Evolutionary conservation across 129 eudicot genomes (phyloP).

Genomic region (Flaveria ramosissima): DNA sequence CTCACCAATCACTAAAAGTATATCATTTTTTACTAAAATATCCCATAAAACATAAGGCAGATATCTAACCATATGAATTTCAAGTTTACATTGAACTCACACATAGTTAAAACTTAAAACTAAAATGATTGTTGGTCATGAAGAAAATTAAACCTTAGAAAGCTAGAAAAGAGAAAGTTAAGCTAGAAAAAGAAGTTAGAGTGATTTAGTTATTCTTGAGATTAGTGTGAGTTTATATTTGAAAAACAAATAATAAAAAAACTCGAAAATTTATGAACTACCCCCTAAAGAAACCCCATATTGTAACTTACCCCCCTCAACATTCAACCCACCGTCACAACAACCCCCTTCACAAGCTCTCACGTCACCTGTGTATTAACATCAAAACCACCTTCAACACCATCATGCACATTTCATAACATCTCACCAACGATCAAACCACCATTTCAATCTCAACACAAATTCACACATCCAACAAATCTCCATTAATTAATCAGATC

Average conservation of each 20-base stretch:
- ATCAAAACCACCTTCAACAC: not conserved
- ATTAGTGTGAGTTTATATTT: no score
- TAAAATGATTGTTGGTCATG: no score
- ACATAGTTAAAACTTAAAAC: no score
- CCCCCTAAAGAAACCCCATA: not conserved
- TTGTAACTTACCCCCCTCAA: not conserved
- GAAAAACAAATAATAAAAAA: not conserved
- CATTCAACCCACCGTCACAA: not conserved
- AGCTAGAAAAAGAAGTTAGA: no score
- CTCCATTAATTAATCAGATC: conserved; percentile 7
- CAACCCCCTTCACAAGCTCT: not conserved
- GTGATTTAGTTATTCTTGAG: no score
- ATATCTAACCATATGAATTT: no score
- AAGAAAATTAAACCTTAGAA: no score
- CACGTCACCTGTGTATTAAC: not conserved
- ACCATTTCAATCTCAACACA: conserved; percentile 21
- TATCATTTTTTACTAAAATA: no score
- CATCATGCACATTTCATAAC: conserved; percentile 29
- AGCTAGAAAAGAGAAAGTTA: no score
- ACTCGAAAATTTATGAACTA: not conserved
- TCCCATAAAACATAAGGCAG: no score
- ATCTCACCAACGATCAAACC: conserved; percentile 19
- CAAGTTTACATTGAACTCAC: no score
- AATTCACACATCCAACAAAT: not conserved
- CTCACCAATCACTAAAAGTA: no score